Conservation (phyloP, 177 flowering plant genomes). For the Vitis hybrid region DNA sequence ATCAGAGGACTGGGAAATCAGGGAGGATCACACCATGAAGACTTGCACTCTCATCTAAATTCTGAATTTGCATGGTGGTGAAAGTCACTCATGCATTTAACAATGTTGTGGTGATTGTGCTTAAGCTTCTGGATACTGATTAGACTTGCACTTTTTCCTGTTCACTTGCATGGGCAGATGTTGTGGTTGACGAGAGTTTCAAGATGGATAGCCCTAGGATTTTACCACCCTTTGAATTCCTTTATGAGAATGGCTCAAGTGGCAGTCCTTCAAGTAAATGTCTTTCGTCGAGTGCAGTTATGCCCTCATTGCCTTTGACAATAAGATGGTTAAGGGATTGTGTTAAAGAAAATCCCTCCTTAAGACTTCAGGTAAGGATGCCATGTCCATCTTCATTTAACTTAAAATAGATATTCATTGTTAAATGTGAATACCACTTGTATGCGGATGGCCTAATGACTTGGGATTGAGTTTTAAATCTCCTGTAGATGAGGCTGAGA, state of each 20-base stretch:
- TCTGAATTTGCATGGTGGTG: background rate
- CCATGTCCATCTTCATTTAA: background rate
- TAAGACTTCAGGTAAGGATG: slow-evolving; percentile 63
- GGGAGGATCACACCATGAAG: no score
- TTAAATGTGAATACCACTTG: no score
- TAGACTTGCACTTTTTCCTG: background rate
- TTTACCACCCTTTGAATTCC: slow-evolving; percentile 44
- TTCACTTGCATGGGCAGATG: slow-evolving; percentile 26
- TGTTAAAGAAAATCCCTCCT: slow-evolving; percentile 59
- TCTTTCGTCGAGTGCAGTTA: slow-evolving; percentile 52
- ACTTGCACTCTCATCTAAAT: background rate
- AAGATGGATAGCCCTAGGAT: slow-evolving; percentile 18
- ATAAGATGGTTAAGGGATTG: slow-evolving; percentile 76
- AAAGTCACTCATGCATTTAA: background rate
- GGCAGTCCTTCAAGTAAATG: slow-evolving; percentile 30
- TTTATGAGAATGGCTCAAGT: slow-evolving; percentile 36
- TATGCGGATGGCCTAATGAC: no score
- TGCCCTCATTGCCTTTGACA: slow-evolving; percentile 74
- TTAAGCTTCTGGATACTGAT: background rate
- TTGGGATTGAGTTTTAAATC: no score
- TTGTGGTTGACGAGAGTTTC: slow-evolving; percentile 25
- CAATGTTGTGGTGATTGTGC: no score
- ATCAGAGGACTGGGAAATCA: no score
- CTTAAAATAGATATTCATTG: background rate
- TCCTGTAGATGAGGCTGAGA: no score